Evolutionary conservation across 768 basidiomycete species (phyloP).

Genomic region (Mycena leptocephala): DNA sequence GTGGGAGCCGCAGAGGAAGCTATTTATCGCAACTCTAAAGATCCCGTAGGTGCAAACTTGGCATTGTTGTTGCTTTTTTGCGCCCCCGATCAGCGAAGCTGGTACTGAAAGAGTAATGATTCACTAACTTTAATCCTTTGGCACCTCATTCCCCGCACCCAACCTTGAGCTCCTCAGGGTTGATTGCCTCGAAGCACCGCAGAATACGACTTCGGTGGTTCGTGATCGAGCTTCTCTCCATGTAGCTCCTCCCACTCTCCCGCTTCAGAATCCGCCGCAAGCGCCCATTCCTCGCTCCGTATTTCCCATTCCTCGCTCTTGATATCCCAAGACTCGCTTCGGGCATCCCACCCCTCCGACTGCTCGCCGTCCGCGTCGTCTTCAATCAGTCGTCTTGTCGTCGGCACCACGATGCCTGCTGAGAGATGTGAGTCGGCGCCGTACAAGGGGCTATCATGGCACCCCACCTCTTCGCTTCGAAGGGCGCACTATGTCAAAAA

Average conservation of each 20-base stretch:
- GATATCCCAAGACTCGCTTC: constrained; percentile 6
- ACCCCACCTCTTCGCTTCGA: constrained; percentile 48
- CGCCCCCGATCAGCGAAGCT: too few species aligned
- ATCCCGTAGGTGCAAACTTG: too few species aligned
- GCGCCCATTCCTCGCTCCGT: constrained; percentile 27
- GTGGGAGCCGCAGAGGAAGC: too few species aligned
- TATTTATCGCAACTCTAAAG: too few species aligned
- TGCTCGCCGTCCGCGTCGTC: constrained; percentile 31
- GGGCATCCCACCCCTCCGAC: constrained; percentile 35
- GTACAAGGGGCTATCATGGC: background rate
- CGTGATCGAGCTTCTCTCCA: constrained; percentile 23
- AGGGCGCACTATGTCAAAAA: constrained; percentile 50
- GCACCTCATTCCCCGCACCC: too few species aligned
- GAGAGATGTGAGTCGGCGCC: background rate
- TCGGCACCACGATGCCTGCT: constrained; percentile 42
- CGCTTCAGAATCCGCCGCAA: constrained; percentile 5
- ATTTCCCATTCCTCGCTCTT: constrained; percentile 25
- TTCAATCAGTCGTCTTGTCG: constrained; percentile 36
- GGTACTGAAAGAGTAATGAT: too few species aligned
- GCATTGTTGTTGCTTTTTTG: too few species aligned
- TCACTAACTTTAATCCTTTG: too few species aligned
- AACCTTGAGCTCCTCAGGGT: too few species aligned
- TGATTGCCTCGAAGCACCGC: background rate
- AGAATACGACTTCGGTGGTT: background rate
- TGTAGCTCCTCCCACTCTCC: constrained; percentile 48